These are phyloP conservation scores for Trametes sanguinea DNA, from an alignment of 768 basidiomycete genomes.

Conservation along the genomic window DNA sequence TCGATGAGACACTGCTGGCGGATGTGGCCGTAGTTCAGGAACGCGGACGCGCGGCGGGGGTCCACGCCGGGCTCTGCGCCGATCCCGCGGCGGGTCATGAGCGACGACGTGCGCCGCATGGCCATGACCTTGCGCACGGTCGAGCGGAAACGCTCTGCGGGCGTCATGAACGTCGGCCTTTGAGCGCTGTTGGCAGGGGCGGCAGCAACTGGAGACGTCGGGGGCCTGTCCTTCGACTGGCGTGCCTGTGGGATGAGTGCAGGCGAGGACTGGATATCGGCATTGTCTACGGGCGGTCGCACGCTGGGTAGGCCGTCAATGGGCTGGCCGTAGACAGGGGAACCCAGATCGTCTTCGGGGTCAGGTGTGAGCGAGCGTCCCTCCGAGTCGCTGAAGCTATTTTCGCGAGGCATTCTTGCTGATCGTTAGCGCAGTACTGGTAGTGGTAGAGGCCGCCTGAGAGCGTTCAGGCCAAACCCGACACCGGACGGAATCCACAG, in stretches of 20 bases:
- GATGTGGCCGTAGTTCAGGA: conserved; percentile 57
- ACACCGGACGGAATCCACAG: too few relatives aligned
- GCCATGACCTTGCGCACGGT: conserved; percentile 64
- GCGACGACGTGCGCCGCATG: conserved; percentile 53
- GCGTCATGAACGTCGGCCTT: conserved; percentile 29
- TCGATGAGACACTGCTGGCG: conserved; percentile 65
- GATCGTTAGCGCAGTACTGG: too few relatives aligned
- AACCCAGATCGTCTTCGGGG: conserved; percentile 45
- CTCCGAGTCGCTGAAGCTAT: conserved; percentile 67
- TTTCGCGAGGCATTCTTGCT: conserved; percentile 58
- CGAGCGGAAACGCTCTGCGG: conserved; percentile 54
- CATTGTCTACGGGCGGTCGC: neutral
- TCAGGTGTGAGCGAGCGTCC: conserved; percentile 70
- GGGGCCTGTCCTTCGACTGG: neutral
- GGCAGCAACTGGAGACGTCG: neutral
- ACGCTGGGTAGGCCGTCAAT: neutral
- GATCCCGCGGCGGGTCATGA: conserved; percentile 39
- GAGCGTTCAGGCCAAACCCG: too few relatives aligned
- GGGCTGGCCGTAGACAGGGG: conserved; percentile 15
- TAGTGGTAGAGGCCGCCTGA: too few relatives aligned
- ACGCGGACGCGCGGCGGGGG: conserved; percentile 60
- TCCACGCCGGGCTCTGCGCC: conserved; percentile 77
- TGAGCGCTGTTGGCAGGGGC: conserved; percentile 10
- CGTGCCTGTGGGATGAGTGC: conserved; percentile 6
- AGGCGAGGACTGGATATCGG: conserved; percentile 12